These are phyloP conservation scores for Xylaria arbuscula DNA, from an alignment of 2,329 filamentous ascomycete species.

Conservation along the genomic window DNA sequence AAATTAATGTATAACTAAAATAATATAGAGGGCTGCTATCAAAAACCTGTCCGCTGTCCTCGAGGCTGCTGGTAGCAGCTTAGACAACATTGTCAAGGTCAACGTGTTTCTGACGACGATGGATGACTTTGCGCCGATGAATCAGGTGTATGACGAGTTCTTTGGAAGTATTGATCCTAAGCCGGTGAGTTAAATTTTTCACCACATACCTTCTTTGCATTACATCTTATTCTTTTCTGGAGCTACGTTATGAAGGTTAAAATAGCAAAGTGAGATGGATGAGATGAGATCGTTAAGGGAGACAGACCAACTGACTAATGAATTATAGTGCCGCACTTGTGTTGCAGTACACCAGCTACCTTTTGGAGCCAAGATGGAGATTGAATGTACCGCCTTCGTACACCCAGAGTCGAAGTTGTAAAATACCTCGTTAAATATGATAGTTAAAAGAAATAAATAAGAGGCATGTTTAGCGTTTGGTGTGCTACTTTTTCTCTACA, in stretches of 20 bases:
- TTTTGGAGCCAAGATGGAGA: constrained; percentile 77
- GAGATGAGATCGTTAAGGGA: not conserved
- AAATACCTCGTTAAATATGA: not conserved
- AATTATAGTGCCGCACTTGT: constrained; percentile 66
- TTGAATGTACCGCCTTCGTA: constrained; percentile 72
- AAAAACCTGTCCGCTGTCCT: constrained; percentile 70
- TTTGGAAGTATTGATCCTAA: constrained; percentile 57
- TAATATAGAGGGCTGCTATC: constrained; percentile 62
- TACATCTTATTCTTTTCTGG: not conserved
- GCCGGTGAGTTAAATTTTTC: constrained; percentile 57
- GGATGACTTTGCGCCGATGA: constrained; percentile 70
- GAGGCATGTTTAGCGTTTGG: not conserved
- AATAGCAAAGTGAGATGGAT: not conserved
- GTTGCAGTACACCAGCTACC: constrained; percentile 80
- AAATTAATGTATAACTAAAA: constrained; percentile 20
- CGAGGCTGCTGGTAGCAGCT: constrained; percentile 66
- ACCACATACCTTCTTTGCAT: not conserved
- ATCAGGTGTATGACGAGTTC: constrained; percentile 65
- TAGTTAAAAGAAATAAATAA: not conserved
- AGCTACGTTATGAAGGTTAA: too few species aligned
- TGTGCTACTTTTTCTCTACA: not conserved
- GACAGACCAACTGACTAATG: constrained; percentile 1
- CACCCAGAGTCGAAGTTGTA: constrained; percentile 37
- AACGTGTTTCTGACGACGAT: constrained; percentile 75
- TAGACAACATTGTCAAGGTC: constrained; percentile 73